Evolutionary conservation across 2,329 filamentous ascomycete species (phyloP).

Genomic region (Saccharata proteae): DNA sequence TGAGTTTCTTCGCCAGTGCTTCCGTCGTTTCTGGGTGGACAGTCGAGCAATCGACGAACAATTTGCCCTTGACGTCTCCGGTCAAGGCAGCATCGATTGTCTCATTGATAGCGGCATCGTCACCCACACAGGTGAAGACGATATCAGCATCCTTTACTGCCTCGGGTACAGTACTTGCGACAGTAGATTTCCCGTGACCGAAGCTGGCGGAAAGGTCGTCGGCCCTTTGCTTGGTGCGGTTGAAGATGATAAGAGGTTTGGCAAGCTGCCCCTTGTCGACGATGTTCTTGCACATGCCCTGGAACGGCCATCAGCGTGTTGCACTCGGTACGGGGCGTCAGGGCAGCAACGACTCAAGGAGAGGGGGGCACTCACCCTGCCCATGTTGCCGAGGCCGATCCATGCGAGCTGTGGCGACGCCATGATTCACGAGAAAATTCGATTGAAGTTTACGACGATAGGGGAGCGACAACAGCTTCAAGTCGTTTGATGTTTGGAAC

Average conservation of each 20-base stretch:
- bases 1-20: constrained; percentile 46
- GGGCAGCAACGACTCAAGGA: neutral
- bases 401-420: constrained; percentile 51
- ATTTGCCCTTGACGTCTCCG: constrained; percentile 51
- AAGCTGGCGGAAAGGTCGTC: constrained; percentile 51
- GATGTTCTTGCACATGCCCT: constrained; percentile 80
- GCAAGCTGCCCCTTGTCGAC: constrained; percentile 62
- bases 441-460: no score
- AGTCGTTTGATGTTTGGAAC: no score
- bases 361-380: constrained; percentile 45
- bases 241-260: constrained; percentile 65
- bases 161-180: constrained; percentile 51
- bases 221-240: constrained; percentile 59
- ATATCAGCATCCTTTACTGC: constrained; percentile 60
- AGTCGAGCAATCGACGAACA: constrained; percentile 80
- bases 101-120: constrained; percentile 60
- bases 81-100: constrained; percentile 48
- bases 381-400: constrained; percentile 84
- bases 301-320: constrained; percentile 15
- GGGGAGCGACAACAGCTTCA: no score
- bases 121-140: constrained; percentile 70
- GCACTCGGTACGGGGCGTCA: neutral
- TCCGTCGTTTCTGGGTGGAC: constrained; percentile 74
- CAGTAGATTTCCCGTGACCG: constrained; percentile 48
- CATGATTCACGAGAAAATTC: no score